Evolutionary conservation across 768 basidiomycete species (phyloP).

Genomic region (Kwoniella sp.): DNA sequence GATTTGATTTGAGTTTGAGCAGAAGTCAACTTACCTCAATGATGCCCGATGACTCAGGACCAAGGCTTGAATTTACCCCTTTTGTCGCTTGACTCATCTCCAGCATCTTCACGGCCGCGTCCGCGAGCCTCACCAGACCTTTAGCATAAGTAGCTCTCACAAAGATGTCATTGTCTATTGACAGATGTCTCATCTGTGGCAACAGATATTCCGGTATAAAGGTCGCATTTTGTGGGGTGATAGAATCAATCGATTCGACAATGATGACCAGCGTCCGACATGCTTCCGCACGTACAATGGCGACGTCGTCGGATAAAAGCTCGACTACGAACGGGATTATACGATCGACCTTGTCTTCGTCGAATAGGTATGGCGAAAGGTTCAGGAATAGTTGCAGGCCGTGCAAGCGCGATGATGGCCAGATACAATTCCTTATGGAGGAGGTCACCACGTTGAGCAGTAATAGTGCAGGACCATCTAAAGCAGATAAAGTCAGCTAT

Average conservation of each 20-base stretch:
- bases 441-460: constrained; percentile 83
- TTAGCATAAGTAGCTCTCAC: constrained; percentile 79
- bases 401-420: constrained; percentile 82
- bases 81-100: constrained; percentile 82
- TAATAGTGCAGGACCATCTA: constrained; percentile 86
- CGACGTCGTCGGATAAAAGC: constrained; percentile 79
- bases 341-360: constrained; percentile 92
- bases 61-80: constrained; percentile 50
- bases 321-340: constrained; percentile 91
- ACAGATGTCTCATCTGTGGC: constrained; percentile 80
- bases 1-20: no score
- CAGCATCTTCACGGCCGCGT: constrained; percentile 81
- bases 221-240: constrained; percentile 59
- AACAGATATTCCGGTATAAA: constrained; percentile 96
- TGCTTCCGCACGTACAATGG: constrained; percentile 73
- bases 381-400: constrained; percentile 85
- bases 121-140: constrained; percentile 79
- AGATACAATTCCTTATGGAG: constrained; percentile 81
- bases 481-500: not conserved
- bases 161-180: constrained; percentile 81
- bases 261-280: constrained; percentile 41
- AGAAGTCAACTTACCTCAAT: constrained; percentile 69
- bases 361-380: constrained; percentile 76
- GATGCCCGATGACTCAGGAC: constrained; percentile 70
- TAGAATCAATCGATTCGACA: constrained; percentile 47